Base-by-base conservation (phyloP, 2,329 filamentous ascomycete species). In the Fusarium odoratissimum region DNA sequence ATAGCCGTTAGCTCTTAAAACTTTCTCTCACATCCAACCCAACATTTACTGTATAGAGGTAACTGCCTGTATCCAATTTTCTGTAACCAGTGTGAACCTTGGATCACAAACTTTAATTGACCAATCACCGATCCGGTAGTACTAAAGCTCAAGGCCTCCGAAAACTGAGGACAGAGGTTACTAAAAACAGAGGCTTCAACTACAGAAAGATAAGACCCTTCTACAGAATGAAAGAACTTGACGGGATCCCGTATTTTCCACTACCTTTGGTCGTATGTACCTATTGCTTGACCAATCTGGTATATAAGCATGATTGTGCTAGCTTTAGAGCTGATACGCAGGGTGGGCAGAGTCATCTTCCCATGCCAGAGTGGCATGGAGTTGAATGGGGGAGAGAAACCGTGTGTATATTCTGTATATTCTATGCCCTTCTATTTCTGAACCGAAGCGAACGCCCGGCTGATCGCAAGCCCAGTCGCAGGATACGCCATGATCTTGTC, bases 401-500 rank as follows among this genome's bases (percentile, higher is more conserved):
- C 10, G 13, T 8, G 23, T 54, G 23, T n/a, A 28, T 40, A 3
- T 21, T 40, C 14, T 40, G 33, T 13, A n/a, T 10, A n/a, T 28
- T 40, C 14, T 28, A 54, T 28, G 14, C 23, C 7, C 23, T 4
- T 52, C 33, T 54, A 54, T 54, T 13, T 23, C 23, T 51, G 13
- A 5, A 38, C 45, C 9, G 69, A 72, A n/a, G 55, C 59, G 28
- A 75, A 76, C 3, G 60, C 69, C 40, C 70, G 60, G 6, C 60
- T 63, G 33, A 87, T 81, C 1, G 86, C 86, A 60, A 87, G 75
- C 38, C 82, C 84, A 3, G 86, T 81, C 16, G 85, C 79, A 4
- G 85, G 84, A 75, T 86, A 85, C 6, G 83, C 83, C 86, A 88
- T 88, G 35, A 87, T 82, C 14, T 83, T 82, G 75, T 88, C 86